Evolutionary conservation across 768 basidiomycete species (phyloP).

Genomic region (Leccinum disarticulatum): DNA sequence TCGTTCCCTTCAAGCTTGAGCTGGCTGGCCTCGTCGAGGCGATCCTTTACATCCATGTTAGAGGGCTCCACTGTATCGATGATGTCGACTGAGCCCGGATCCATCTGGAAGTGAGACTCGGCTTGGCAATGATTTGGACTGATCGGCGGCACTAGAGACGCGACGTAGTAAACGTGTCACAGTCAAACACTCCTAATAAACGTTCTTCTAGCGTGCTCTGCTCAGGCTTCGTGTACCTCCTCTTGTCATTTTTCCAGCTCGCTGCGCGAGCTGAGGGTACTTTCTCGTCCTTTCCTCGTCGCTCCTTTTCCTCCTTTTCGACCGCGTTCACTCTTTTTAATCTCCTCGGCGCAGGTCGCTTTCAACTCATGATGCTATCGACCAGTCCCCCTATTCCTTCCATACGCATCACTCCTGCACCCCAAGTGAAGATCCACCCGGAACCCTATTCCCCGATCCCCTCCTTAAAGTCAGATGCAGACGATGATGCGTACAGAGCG

Average conservation of each 20-base stretch:
- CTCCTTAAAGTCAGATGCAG: constrained; percentile 29
- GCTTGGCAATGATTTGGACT: not conserved
- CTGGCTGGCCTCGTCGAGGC: constrained; percentile 52
- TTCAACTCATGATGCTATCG: constrained; percentile 40
- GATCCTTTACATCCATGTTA: constrained; percentile 35
- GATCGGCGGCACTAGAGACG: not conserved
- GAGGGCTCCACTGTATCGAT: not conserved
- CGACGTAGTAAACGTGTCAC: not conserved
- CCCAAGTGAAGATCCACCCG: constrained; percentile 31
- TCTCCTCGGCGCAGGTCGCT: constrained; percentile 55
- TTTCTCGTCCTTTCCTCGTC: not conserved
- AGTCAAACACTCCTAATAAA: not conserved
- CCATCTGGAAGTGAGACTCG: not conserved
- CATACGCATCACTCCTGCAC: constrained; percentile 70
- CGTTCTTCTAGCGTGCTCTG: not conserved
- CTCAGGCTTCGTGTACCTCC: not conserved
- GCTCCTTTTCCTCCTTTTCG: constrained; percentile 9
- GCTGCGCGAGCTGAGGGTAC: constrained; percentile 14
- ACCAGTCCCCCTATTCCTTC: constrained; percentile 51
- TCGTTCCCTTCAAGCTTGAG: constrained; percentile 78
- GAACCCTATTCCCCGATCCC: constrained; percentile 68
- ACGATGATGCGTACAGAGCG: constrained; percentile 58
- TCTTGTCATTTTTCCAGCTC: constrained; percentile 6
- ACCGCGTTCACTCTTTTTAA: constrained; percentile 28
- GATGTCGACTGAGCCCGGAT: not conserved